Evolutionary conservation across 1,139 yeast genomes (phyloP), one percentile per base, ranked within the genome.

Genomic region (Ogataea hybrid): DNA sequence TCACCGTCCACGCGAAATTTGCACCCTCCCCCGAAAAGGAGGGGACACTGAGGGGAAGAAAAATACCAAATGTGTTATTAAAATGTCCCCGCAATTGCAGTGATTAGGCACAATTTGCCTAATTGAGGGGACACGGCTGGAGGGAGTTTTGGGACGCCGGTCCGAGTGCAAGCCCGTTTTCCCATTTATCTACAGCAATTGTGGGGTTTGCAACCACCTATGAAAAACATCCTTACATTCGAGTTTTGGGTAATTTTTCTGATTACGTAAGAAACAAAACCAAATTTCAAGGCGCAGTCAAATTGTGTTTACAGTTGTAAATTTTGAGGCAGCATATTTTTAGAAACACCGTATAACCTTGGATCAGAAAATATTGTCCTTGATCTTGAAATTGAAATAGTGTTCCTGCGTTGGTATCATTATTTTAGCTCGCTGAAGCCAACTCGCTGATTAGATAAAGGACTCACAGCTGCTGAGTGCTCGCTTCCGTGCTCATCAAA

Each of bases 31-130:
- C 20, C 22, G 28, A 28, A 15, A 18, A 34, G 35, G 42, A 34
- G 42, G 42, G 28, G 42, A 25, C 25, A 39, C 34, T 39, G 42
- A 39, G 42, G 42, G 42, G 42, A 32, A 39, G 33, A 16, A 28
- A 12, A 12, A 21, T 15, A 11, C 7, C 10, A 18, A 17, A 10
- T 11, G 11, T 7, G 14, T 12, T 8, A 11, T 3, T 18, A 15
- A 10, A 15, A 7, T 23, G 10, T 23, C 41, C 41, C 37, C 37
- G 36, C 41, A 37, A 23, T 9, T 21, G 25, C 28, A 15, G 15
- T 7, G 30, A 8, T 37, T 31, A 31, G 35, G 35, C 35, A 27
- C 32, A 27, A 32, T 27, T 14, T n/a, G n/a, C 28, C 31, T 6
- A 8, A 17, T n/a, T n/a, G 28, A 21, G 15, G 37, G 42, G 42